Conservation (phyloP, 371 early-diverging fungal species). For the Mucor piriformis region DNA sequence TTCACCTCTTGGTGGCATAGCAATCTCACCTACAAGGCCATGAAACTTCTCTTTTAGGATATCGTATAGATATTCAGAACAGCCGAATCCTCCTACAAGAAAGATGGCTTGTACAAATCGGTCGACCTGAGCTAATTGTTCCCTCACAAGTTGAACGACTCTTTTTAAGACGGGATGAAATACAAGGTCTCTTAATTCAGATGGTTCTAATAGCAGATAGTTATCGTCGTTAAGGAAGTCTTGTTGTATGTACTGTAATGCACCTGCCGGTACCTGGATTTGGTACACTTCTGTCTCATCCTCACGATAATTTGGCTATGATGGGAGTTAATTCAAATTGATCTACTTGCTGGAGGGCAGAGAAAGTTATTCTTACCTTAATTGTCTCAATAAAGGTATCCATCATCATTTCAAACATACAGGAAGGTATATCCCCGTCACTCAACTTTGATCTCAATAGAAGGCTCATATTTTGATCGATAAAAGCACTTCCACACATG, state of each 20-base stretch:
- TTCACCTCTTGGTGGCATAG: slow-evolving; percentile 55
- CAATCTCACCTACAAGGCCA: slow-evolving; percentile 38
- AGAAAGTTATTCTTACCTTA: slow-evolving; percentile 52
- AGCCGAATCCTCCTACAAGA: slow-evolving; percentile 66
- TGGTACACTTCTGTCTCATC: slow-evolving; percentile 47
- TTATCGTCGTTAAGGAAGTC: slow-evolving; percentile 37
- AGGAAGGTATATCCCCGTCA: slow-evolving; percentile 50
- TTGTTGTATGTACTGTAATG: slow-evolving; percentile 12
- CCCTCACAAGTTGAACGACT: slow-evolving; percentile 44
- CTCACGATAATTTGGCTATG: slow-evolving; percentile 55
- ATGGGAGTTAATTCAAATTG: no score
- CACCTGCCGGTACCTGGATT: slow-evolving; percentile 27
- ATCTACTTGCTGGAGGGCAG: no score
- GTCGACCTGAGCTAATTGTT: slow-evolving; percentile 44
- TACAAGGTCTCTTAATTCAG: slow-evolving; percentile 52
- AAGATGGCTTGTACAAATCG: slow-evolving; percentile 52
- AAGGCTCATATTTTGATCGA: slow-evolving; percentile 62
- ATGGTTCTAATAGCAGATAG: slow-evolving; percentile 48
- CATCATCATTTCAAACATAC: slow-evolving; percentile 59
- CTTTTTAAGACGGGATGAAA: slow-evolving; percentile 52
- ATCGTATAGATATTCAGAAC: slow-evolving; percentile 58
- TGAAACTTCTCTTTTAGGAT: slow-evolving; percentile 43
- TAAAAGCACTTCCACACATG: slow-evolving; percentile 59
- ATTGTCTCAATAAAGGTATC: slow-evolving; percentile 56
- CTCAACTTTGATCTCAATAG: slow-evolving; percentile 53